phyloP scores from a whole-genome alignment of 192 early-diverging fungal species.

The Phlyctochytrium bullatum region DNA sequence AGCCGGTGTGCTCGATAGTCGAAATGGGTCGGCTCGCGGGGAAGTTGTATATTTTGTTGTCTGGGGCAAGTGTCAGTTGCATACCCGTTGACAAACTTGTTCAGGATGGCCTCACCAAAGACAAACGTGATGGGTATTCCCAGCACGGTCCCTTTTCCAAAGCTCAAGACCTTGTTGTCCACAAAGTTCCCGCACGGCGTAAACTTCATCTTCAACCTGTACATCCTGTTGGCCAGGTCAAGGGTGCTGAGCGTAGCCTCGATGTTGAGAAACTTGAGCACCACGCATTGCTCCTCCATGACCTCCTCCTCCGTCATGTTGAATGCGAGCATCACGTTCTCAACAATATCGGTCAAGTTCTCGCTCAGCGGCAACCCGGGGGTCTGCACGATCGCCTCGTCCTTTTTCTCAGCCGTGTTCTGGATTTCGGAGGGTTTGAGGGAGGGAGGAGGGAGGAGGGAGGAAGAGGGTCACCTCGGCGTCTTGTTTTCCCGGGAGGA shows the following conservation, averaged over 20 bases:
- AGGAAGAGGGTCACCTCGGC: no score
- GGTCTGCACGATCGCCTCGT: no score
- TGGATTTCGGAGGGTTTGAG: no score
- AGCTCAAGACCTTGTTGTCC: background rate
- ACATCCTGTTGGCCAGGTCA: background rate
- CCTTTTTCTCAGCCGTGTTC: no score
- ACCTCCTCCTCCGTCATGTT: no score
- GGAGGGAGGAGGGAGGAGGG: no score
- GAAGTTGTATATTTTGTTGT: background rate
- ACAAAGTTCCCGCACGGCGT: background rate
- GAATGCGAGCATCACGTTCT: no score
- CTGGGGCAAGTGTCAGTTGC: background rate
- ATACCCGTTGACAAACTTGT: background rate
- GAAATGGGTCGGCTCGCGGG: background rate
- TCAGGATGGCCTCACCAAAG: conserved; percentile 1
- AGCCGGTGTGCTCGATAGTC: background rate
- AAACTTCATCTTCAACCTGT: background rate
- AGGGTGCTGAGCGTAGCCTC: background rate
- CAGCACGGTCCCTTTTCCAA: background rate
- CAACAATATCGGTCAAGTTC: no score
- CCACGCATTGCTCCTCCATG: no score
- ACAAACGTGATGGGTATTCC: background rate
- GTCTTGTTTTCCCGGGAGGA: no score
- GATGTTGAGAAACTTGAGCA: no score
- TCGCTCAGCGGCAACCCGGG: no score